phyloP scores from a whole-genome alignment of 1,139 yeast species.

The Kazachstania sp. region DNA sequence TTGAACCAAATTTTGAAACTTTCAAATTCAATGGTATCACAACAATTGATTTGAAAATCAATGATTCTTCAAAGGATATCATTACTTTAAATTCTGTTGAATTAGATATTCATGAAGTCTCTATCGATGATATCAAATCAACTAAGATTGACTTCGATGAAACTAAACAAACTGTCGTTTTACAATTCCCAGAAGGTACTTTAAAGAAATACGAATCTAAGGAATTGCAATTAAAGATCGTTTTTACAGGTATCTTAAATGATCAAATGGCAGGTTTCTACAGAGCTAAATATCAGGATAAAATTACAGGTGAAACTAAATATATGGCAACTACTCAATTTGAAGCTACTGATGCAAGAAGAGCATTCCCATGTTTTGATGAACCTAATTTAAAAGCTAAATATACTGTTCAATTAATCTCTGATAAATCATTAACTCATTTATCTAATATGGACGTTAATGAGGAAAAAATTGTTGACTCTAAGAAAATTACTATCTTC shows the following conservation, averaged over 20 bases:
- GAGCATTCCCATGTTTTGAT: conserved; percentile 87
- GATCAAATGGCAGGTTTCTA: conserved; percentile 85
- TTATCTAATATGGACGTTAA: conserved; percentile 74
- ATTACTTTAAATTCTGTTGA: conserved; percentile 49
- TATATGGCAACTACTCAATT: conserved; percentile 77
- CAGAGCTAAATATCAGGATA: conserved; percentile 55
- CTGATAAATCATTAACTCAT: conserved; percentile 52
- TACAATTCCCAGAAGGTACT: conserved; percentile 43
- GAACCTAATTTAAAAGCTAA: conserved; percentile 81
- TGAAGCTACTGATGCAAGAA: conserved; percentile 83
- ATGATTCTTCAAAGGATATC: conserved; percentile 31
- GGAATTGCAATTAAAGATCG: conserved; percentile 40
- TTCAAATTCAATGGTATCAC: conserved; percentile 63
- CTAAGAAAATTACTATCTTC: conserved; percentile 43
- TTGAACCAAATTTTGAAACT: conserved; percentile 61
- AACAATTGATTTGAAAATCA: conserved; percentile 52
- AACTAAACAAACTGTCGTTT: conserved; percentile 54
- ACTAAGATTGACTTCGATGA: conserved; percentile 32
- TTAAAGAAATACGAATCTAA: conserved; percentile 26
- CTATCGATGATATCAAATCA: background rate
- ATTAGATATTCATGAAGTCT: conserved; percentile 33
- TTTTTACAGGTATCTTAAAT: conserved; percentile 61
- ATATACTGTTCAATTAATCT: conserved; percentile 57
- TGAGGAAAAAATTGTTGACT: conserved; percentile 40
- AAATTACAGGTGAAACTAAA: conserved; percentile 43